Evolutionary conservation across 345 rosid genomes (phyloP).

Genomic region (Rhizophora mangle): DNA sequence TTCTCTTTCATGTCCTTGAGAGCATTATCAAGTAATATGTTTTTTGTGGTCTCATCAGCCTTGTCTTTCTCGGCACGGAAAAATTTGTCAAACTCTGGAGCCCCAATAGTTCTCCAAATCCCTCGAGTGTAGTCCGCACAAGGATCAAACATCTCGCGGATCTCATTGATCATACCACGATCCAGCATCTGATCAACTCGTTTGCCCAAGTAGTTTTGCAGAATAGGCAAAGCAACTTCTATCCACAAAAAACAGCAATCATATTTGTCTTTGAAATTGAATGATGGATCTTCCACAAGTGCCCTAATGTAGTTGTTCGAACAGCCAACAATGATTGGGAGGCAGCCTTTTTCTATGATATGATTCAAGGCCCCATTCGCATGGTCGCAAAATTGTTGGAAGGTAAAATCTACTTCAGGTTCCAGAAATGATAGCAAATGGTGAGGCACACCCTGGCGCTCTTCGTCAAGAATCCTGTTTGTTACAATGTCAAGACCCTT

Average conservation of each 20-base stretch:
- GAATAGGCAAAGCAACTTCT: conserved; percentile 8
- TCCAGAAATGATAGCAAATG: conserved; percentile 12
- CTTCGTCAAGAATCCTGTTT: conserved; percentile 12
- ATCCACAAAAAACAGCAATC: conserved; percentile 21
- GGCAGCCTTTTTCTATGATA: neutral
- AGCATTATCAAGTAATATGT: neutral
- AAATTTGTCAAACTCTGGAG: conserved; percentile 13
- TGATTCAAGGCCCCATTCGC: neutral
- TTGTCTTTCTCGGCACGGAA: neutral
- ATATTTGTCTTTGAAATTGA: neutral
- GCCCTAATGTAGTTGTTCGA: conserved; percentile 17
- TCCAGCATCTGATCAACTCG: conserved; percentile 18
- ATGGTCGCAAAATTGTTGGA: conserved; percentile 1
- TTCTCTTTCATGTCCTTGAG: conserved; percentile 18
- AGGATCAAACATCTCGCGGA: neutral
- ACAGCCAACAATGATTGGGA: conserved; percentile 18
- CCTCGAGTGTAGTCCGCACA: conserved; percentile 8
- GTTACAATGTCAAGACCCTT: conserved; percentile 22
- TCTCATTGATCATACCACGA: conserved; percentile 11
- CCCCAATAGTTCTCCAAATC: conserved; percentile 7
- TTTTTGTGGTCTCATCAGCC: neutral
- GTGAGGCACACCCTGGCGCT: conserved; percentile 17
- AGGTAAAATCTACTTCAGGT: conserved; percentile 9
- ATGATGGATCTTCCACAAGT: conserved; percentile 8
- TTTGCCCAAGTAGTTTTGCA: neutral